A percentile compares a stretch with the other conserved stretches of the same genome.
Evolutionary conservation across 345 rosid species (phyloP).

Genomic region (Eucalyptus grandis): DNA sequence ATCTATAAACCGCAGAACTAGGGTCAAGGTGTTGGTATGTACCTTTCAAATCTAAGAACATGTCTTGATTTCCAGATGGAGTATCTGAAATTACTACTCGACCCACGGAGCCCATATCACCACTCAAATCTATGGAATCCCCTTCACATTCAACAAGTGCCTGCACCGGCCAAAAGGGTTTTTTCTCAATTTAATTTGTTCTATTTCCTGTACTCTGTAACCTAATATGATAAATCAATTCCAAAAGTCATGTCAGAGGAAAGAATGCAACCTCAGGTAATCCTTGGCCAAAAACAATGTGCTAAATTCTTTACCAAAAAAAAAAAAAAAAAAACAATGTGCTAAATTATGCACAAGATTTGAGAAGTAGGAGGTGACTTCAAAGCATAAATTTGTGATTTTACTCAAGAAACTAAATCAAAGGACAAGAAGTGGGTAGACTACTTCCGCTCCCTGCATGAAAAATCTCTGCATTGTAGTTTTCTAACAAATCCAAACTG

Average conservation of each 20-base stretch:
- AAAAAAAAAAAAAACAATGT: not conserved
- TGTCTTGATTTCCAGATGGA: conserved; percentile 37
- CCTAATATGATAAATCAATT: not conserved
- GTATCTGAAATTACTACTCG: conserved; percentile 59
- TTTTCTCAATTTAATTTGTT: not conserved
- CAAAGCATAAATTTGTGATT: not conserved
- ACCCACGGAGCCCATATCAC: conserved; percentile 97
- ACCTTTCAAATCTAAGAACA: conserved; percentile 88
- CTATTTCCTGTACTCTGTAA: not conserved
- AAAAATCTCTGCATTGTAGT: not conserved
- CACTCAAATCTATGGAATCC: conserved; percentile 88
- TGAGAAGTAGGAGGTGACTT: not conserved
- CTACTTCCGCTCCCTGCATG: not conserved
- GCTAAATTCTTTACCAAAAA: not conserved
- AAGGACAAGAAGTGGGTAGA: not conserved
- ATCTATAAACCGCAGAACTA: not conserved
- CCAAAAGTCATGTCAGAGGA: not conserved
- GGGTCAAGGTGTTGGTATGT: not conserved
- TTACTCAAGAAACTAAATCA: not conserved
- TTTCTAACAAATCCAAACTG: not conserved
- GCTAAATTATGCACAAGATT: not conserved
- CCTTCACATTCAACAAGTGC: conserved; percentile 96
- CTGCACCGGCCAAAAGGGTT: conserved; percentile 25
- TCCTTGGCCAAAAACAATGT: not conserved
- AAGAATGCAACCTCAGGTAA: not conserved